Conservation (phyloP, 2,329 filamentous ascomycete genomes). For the Botryosphaeria agaves region DNA sequence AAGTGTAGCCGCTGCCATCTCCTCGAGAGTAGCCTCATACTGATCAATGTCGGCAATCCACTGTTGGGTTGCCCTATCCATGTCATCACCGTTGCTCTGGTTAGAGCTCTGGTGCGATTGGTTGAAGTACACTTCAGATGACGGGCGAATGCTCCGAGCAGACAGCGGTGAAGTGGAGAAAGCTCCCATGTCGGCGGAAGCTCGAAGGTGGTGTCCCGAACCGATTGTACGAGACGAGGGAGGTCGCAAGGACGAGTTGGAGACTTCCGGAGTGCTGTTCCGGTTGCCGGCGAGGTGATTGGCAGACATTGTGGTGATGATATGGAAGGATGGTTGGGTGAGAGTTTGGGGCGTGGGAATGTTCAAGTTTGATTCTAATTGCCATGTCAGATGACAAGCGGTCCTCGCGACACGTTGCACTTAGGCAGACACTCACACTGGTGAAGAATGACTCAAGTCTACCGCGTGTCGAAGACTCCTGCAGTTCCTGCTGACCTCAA, state of each 20-base stretch:
- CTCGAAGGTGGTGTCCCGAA: constrained; percentile 71
- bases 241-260: constrained; percentile 66
- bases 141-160: constrained; percentile 70
- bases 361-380: no score
- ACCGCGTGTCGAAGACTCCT: constrained; percentile 38
- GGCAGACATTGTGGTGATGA: constrained; percentile 22
- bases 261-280: constrained; percentile 91
- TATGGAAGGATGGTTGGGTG: background rate
- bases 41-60: constrained; percentile 99
- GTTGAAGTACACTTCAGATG: constrained; percentile 83
- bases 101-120: constrained; percentile 51
- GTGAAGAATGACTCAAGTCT: no score
- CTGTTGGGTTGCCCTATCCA: constrained; percentile 89
- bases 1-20: constrained; percentile 96
- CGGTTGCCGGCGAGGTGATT: constrained; percentile 48
- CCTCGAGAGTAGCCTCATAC: constrained; percentile 94
- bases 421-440: no score
- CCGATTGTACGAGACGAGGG: constrained; percentile 63
- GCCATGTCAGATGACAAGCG: no score
- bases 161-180: constrained; percentile 51
- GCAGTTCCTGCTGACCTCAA: constrained; percentile 75
- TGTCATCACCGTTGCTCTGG: constrained; percentile 63
- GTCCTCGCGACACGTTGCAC: no score
- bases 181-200: constrained; percentile 88
- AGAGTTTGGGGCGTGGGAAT: no score